These are phyloP conservation scores for Myxozyma monticola DNA, from an alignment of 805 yeast genomes.

Conservation along the genomic window DNA sequence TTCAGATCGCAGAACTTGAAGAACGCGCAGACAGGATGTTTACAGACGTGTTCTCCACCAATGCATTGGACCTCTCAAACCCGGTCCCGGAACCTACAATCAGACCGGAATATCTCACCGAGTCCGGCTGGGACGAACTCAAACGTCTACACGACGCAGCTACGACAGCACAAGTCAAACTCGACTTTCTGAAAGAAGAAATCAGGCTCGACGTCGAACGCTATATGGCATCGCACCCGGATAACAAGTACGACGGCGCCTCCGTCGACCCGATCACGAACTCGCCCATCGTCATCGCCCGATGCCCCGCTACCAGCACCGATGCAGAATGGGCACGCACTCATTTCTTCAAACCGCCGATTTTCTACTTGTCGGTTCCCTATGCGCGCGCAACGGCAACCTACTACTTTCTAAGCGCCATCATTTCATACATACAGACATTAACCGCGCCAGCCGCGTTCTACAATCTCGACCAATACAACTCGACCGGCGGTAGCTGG, in stretches of 20 bases:
- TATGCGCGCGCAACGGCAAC: constrained; percentile 11
- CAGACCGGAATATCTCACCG: background rate
- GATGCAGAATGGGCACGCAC: constrained; percentile 3
- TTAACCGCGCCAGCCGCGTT: constrained; percentile 3
- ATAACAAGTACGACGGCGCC: background rate
- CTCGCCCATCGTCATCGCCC: background rate
- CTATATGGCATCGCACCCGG: background rate
- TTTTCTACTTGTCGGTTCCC: constrained; percentile 6
- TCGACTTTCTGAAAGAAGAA: background rate
- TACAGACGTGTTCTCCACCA: no score
- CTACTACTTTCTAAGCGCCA: constrained; percentile 2
- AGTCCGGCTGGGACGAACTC: background rate
- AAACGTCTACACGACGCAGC: background rate
- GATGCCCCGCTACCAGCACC: background rate
- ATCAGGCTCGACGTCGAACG: background rate
- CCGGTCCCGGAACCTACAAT: no score
- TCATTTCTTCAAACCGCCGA: constrained; percentile 17
- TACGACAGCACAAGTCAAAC: background rate
- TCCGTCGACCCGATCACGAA: background rate
- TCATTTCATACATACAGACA: constrained; percentile 8
- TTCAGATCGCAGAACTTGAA: no score
- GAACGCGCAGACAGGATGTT: no score
- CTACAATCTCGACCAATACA: background rate
- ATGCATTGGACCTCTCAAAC: no score
- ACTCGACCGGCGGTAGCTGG: background rate